A percentile compares a stretch with the other conserved stretches of the same genome.
phyloP scores from a whole-genome alignment of 2,329 filamentous ascomycete genomes.

The Paraphoma sp. region DNA sequence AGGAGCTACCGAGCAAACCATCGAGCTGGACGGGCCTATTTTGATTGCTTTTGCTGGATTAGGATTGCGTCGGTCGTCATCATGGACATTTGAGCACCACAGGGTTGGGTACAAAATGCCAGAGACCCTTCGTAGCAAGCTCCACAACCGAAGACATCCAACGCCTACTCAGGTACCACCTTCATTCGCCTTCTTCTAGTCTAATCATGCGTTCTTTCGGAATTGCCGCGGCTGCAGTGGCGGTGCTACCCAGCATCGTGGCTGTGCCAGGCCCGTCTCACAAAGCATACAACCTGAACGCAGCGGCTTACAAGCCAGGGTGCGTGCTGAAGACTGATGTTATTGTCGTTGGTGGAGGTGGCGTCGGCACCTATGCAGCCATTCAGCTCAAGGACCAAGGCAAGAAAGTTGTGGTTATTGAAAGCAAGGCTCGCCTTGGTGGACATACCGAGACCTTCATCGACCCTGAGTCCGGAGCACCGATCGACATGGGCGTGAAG shows the following conservation, averaged over 20 bases:
- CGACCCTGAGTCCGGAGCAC: conserved; percentile 38
- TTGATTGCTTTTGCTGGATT: background rate
- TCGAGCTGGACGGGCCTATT: background rate
- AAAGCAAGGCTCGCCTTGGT: conserved; percentile 49
- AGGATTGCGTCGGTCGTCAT: background rate
- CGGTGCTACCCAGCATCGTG: background rate
- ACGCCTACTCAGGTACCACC: background rate
- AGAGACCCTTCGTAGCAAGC: too few relatives aligned
- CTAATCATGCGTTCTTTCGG: background rate
- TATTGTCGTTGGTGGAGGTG: conserved; percentile 52
- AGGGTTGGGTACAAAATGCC: background rate
- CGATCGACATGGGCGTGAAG: conserved; percentile 46
- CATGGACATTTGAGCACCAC: background rate
- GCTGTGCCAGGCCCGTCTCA: background rate
- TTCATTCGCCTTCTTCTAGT: background rate
- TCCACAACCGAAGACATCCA: background rate
- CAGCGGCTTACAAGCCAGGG: background rate
- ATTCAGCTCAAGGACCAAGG: conserved; percentile 48
- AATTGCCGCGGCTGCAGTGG: background rate
- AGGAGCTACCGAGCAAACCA: background rate
- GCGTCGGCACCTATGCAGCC: conserved; percentile 50
- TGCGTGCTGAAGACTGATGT: conserved; percentile 29
- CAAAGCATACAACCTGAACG: background rate
- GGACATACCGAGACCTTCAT: conserved; percentile 59
- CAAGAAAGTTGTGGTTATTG: conserved; percentile 49